Evolutionary conservation across 2,329 filamentous ascomycete species (phyloP).

Genomic region (Ceratocystis cacaofunesta): DNA sequence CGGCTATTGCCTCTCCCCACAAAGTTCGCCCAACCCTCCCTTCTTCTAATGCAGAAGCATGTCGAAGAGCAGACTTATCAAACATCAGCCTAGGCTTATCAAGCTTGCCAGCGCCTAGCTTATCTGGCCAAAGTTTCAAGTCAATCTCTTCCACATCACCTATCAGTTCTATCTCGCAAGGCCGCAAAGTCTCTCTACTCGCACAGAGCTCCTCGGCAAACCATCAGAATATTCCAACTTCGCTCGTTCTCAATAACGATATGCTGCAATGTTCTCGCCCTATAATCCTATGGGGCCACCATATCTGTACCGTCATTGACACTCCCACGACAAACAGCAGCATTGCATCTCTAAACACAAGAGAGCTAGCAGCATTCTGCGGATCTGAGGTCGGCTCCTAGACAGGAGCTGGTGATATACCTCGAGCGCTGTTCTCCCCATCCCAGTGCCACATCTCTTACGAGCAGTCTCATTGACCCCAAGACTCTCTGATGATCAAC

Average conservation of each 20-base stretch:
- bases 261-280: neutral
- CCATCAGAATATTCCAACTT: neutral
- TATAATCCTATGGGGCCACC: neutral
- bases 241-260: neutral
- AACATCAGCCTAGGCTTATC: slow-evolving; percentile 4
- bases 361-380: neutral
- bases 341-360: too few species aligned
- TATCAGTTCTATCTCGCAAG: slow-evolving; percentile 14
- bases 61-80: neutral
- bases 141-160: slow-evolving; percentile 12
- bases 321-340: neutral
- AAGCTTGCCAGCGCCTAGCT: slow-evolving; percentile 14
- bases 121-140: slow-evolving; percentile 5
- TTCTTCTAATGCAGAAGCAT: neutral
- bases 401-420: too few species aligned
- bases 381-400: slow-evolving; percentile 6
- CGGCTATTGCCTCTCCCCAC: neutral
- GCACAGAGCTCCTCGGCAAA: neutral
- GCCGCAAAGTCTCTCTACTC: slow-evolving; percentile 9
- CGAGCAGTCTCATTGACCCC: neutral
- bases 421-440: too few species aligned
- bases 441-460: neutral
- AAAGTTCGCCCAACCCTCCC: slow-evolving; percentile 2
- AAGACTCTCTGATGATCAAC: neutral
- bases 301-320: neutral